These are phyloP conservation scores for Podila horticola DNA, from an alignment of 192 early-diverging fungal genomes.

Conservation along the genomic window DNA sequence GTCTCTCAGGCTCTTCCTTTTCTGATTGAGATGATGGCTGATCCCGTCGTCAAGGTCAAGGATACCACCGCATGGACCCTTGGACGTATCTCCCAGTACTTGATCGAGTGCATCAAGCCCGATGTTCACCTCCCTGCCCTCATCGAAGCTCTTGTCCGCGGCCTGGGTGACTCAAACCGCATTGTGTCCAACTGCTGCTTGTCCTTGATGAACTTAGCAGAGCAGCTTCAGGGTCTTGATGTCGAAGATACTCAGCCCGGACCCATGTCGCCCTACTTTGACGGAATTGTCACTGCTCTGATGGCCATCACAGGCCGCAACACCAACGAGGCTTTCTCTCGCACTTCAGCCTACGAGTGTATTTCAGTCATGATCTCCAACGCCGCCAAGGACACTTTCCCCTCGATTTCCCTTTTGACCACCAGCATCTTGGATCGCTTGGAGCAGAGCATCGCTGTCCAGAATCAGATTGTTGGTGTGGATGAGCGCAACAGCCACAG, in stretches of 20 bases:
- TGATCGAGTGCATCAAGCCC: conserved; percentile 79
- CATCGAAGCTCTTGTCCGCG: conserved; percentile 80
- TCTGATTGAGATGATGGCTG: conserved; percentile 89
- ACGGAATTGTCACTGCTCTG: conserved; percentile 80
- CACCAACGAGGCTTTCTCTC: conserved; percentile 86
- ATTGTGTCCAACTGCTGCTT: conserved; percentile 97
- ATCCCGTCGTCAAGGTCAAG: conserved; percentile 90
- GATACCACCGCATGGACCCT: conserved; percentile 99
- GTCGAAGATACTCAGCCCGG: conserved; percentile 70
- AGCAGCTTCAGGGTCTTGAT: conserved; percentile 74
- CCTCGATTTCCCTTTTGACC: conserved; percentile 79
- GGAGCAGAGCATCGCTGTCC: conserved; percentile 73
- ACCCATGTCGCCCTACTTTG: conserved; percentile 86
- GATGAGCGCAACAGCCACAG: conserved; percentile 86
- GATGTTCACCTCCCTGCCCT: conserved; percentile 77
- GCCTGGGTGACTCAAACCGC: conserved; percentile 87
- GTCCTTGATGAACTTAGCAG: conserved; percentile 92
- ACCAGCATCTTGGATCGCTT: conserved; percentile 82
- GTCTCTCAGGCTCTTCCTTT: conserved; percentile 89
- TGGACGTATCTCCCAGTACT: conserved; percentile 90
- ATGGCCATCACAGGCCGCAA: conserved; percentile 78
- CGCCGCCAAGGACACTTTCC: conserved; percentile 81
- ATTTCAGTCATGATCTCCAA: conserved; percentile 83
- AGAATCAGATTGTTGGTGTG: conserved; percentile 80
- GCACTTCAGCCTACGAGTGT: conserved; percentile 94